Evolutionary conservation across 495 filamentous ascomycete species (phyloP), one percentile per base, ranked within the genome.

Genomic region (Penicillium angulare): DNA sequence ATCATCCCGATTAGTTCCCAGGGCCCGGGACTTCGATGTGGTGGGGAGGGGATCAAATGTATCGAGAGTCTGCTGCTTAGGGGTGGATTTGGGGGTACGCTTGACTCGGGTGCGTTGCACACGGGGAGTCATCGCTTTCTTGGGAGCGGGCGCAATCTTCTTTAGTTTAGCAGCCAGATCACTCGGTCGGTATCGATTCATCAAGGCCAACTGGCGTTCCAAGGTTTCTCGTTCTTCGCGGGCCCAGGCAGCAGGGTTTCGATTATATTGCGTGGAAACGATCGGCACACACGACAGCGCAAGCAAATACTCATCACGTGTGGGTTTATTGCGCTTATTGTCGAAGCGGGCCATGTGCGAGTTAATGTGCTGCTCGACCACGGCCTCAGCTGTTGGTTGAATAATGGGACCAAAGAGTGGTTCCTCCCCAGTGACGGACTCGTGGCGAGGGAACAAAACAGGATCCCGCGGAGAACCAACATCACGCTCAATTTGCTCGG

Each of bases 1-100:
- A 64, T 96, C 90, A 66, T 96, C 90, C 16, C 89, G 81, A 55
- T 85, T 89, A 27, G 79, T 77, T 21, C 71, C 79, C 29, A 77
- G 61, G 20, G 68, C 65, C 49, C 75, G 73, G 27, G 64, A 60
- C 51, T 78, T 76, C 33, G 60, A 68, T 51, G 61, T 71, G 26
- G 63, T 58, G 15, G 65, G 68, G 34, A 68, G 65, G 10, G 67
- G 59, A 16, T 73, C 67, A 60, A 77, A 77, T 16, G 63, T 64
- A 47, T 77, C 74, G 40, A 78, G 51, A 36, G 61, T 45, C 55
- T 72, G 75, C 47, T 72, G 74, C 46, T 79, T 73, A 34, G 77
- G 77, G 33, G 69, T 75, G 35, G 71, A 64, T 52, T 71, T 79
- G 32, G 67, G 70, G 49, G 71, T 74, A 7, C 75, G 67, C 66